phyloP scores from a whole-genome alignment of 2,329 filamentous ascomycete genomes.

The Fusarium sp. region DNA sequence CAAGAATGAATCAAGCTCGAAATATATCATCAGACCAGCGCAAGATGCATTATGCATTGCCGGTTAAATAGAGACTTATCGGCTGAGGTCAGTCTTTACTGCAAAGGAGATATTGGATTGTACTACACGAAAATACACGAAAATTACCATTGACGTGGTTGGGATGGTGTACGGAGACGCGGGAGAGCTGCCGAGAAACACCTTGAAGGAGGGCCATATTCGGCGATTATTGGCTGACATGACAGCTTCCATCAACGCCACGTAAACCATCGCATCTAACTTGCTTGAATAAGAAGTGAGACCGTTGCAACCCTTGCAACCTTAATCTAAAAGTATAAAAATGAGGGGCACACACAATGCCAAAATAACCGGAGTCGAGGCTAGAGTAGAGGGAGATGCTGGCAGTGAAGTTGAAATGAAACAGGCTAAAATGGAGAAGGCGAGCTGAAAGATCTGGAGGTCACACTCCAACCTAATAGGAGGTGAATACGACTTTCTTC shows the following conservation, averaged over 20 bases:
- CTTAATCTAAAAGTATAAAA: slow-evolving; percentile 17
- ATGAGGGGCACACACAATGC: slow-evolving; percentile 14
- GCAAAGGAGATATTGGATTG: not conserved
- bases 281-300: not conserved
- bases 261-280: slow-evolving; percentile 7
- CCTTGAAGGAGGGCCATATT: slow-evolving; percentile 9
- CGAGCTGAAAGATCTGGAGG: slow-evolving; percentile 16
- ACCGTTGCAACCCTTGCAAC: slow-evolving; percentile 24
- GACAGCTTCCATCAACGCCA: not conserved
- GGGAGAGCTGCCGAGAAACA: slow-evolving; percentile 41
- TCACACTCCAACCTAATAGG: not conserved
- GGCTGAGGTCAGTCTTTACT: not conserved
- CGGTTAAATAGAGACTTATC: slow-evolving; percentile 6
- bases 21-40: not conserved
- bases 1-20: slow-evolving; percentile 7
- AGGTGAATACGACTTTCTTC: not conserved
- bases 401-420: not conserved
- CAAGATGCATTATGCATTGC: not conserved
- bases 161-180: slow-evolving; percentile 34
- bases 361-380: slow-evolving; percentile 4
- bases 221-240: slow-evolving; percentile 26
- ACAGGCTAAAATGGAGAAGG: slow-evolving; percentile 17
- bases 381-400: not conserved
- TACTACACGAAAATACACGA: slow-evolving; percentile 13
- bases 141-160: slow-evolving; percentile 1